phyloP scores from a whole-genome alignment of 208 protist genomes.

The Trypanosoma cruzi region DNA sequence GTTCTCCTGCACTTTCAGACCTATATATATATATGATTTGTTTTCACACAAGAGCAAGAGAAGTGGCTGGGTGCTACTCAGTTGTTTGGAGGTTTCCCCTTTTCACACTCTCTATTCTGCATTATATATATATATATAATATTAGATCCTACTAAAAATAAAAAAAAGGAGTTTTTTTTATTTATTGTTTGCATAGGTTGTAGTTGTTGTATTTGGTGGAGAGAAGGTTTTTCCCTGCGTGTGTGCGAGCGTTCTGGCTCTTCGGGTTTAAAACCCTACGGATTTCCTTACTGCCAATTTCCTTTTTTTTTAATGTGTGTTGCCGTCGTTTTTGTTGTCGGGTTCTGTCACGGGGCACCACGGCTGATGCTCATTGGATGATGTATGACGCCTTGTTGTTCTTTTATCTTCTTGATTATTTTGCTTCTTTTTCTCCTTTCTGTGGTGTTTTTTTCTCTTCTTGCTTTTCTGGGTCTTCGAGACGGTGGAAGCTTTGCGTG shows the following conservation, averaged over 20 bases:
- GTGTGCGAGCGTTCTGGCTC: not conserved
- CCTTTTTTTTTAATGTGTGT: not conserved
- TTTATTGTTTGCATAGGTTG: not conserved
- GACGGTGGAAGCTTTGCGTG: not conserved
- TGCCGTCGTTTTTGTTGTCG: not conserved
- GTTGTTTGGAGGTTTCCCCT: not conserved
- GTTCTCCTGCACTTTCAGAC: not conserved
- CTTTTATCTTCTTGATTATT: not conserved
- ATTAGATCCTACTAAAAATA: not conserved
- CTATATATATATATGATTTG: not conserved
- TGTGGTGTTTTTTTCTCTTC: constrained; percentile 7
- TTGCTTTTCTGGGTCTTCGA: not conserved
- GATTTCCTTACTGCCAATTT: not conserved
- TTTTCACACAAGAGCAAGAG: not conserved
- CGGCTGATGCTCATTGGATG: not conserved
- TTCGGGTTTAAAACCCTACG: not conserved
- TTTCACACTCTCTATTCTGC: not conserved
- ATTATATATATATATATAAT: not conserved
- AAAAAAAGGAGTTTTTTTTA: not conserved
- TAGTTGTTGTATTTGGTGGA: not conserved
- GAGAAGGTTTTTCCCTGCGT: not conserved
- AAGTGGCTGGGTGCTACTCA: not conserved
- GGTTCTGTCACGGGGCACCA: no score
- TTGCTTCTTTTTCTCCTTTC: constrained; percentile 4
- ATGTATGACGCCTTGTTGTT: not conserved